Base-by-base conservation (phyloP, 2,329 filamentous ascomycete species). In the Neopestalotiopsis rosae region DNA sequence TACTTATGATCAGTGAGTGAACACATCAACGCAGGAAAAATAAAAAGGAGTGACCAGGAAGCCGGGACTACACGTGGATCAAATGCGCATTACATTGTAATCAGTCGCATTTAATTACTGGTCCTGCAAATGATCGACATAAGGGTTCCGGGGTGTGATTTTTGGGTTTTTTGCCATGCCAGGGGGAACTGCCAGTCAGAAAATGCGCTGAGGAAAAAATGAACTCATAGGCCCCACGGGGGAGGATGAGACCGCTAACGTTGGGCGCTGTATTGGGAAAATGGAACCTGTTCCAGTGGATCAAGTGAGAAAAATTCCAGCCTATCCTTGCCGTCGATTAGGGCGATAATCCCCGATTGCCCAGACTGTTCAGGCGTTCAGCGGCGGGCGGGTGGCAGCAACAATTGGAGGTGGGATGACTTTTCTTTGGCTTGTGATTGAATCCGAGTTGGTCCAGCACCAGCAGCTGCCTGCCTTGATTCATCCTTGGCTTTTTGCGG, bases 341-440 rank as follows among this genome's bases (percentile, higher is more conserved):
- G 34, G 34, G 34, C 34, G 38, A 17, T 20, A 6, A 52, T 14
- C 61, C 34, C 34, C 34, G 34, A 38, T 38, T 38, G 34, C 34
- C 34, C 34, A 38, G 34, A 6, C 24, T 28, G 24, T 28, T 28
- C 24, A 28, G 13, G 61, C 38, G 40, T 14, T 13, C 20, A 49
- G 61, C 32, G 59, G 28, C 12, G 30, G 13, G 38, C 17, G 24
- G 20, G 6, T 45, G 28, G 40, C 40, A 42, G 59, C 24, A 32
- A 32, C 24, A 34, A 24, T n/a, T 12, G 14, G 30, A 28, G 30
- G 30, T 42, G n/a, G 24, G 59, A 38, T 42, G n/a, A 24, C 34
- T 62, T 24, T 38, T 42, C 30, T 62, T 62, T 30, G 57, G 59
- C 59, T 24, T 62, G 59, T 62, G 59, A 62, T 61, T 32, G 13